Conservation (phyloP, 768 basidiomycete genomes). For the Vararia minispora region DNA sequence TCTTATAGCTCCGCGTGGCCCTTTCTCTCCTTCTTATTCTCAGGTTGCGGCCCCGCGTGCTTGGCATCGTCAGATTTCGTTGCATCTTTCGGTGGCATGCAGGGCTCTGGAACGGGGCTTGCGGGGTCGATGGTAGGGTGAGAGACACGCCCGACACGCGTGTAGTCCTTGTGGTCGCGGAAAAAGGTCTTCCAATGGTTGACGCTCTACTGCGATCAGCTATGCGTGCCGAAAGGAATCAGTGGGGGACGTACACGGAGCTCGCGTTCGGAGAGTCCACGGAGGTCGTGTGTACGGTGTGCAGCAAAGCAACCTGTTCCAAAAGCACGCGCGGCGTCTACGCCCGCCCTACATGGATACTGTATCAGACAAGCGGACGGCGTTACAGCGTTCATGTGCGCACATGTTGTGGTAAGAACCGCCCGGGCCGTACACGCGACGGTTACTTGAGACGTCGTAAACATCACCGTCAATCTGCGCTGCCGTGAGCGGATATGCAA, state of each 20-base stretch:
- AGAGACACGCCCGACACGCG: constrained; percentile 62
- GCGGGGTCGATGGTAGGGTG: constrained; percentile 70
- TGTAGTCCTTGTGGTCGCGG: constrained; percentile 67
- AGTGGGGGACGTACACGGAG: constrained; percentile 38
- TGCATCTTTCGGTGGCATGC: constrained; percentile 47
- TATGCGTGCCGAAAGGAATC: background rate
- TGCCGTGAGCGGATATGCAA: background rate
- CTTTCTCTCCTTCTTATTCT: background rate
- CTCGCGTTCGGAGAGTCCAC: constrained; percentile 68
- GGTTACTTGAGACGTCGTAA: constrained; percentile 78
- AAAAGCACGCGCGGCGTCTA: constrained; percentile 87
- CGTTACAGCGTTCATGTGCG: constrained; percentile 19
- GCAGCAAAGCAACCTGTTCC: constrained; percentile 88
- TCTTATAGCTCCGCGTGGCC: constrained; percentile 12
- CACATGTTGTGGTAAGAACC: constrained; percentile 73
- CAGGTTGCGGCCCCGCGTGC: constrained; percentile 15
- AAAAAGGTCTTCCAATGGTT: constrained; percentile 91
- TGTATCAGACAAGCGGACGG: constrained; percentile 13
- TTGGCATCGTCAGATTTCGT: constrained; percentile 15
- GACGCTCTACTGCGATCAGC: constrained; percentile 40
- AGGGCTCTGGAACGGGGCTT: constrained; percentile 65
- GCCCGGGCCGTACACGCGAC: constrained; percentile 75
- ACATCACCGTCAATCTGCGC: constrained; percentile 82
- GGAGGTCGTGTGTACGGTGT: constrained; percentile 85
- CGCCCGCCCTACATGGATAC: constrained; percentile 48